phyloP scores from a whole-genome alignment of 495 filamentous ascomycete genomes.

The Patellaria atrata region DNA sequence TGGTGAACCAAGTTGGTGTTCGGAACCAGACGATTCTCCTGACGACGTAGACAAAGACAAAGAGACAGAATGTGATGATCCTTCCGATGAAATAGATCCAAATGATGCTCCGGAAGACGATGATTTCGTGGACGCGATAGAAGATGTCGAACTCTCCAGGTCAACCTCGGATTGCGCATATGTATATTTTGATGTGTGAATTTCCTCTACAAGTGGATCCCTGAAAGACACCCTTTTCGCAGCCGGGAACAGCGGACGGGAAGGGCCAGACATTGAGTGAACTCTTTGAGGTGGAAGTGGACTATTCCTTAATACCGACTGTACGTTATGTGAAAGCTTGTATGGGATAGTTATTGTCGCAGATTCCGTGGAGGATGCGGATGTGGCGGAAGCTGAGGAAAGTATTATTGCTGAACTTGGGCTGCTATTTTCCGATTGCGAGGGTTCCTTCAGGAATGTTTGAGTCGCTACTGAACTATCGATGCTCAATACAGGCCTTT shows the following conservation, averaged over 20 bases:
- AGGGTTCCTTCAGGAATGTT: conserved; percentile 23
- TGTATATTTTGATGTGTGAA: conserved; percentile 38
- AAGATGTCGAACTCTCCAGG: conserved; percentile 24
- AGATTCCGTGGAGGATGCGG: conserved; percentile 19
- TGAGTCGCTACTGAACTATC: conserved; percentile 14
- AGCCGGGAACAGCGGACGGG: conserved; percentile 40
- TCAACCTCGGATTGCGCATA: conserved; percentile 39
- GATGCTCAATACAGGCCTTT: conserved; percentile 29
- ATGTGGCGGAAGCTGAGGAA: conserved; percentile 16
- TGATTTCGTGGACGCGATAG: conserved; percentile 7
- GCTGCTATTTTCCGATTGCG: conserved; percentile 32
- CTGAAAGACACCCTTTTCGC: conserved; percentile 43
- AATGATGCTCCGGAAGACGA: conserved; percentile 6
- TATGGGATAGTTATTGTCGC: conserved; percentile 22
- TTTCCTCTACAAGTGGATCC: conserved; percentile 39
- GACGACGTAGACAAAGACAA: background rate
- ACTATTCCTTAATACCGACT: conserved; percentile 27
- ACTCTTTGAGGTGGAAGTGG: conserved; percentile 24
- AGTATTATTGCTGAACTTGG: conserved; percentile 14
- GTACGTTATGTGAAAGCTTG: conserved; percentile 23
- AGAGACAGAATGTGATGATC: conserved; percentile 1
- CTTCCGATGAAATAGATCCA: no score
- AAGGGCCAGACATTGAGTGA: conserved; percentile 28
- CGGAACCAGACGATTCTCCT: conserved; percentile 3
- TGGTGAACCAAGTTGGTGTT: conserved; percentile 5